Base-by-base conservation (phyloP, 2,329 filamentous ascomycete species). In the Hortaea werneckii region DNA sequence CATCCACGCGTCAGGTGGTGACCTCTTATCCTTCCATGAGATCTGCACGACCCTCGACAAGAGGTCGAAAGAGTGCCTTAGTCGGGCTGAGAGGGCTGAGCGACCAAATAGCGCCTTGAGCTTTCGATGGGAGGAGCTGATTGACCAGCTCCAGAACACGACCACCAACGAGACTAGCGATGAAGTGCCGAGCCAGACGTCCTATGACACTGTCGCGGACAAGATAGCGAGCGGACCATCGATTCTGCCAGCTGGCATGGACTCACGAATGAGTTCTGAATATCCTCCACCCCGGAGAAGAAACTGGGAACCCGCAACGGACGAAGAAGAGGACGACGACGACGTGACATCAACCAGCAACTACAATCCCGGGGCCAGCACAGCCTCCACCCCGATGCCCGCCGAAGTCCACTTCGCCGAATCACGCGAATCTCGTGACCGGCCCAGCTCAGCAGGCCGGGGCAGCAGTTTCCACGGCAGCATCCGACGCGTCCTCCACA, bases 81-180 rank as follows among this genome's bases (percentile, higher is more conserved):
- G 68, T 44, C 67, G 71, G 13, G 73, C 74, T 1, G 74, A 76
- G 54, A 66, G 72, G 20, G 73, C 73, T 1, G 73, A 76, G 55
- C 65, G 72, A 5, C 73, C 73, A 1, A 67, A 65, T 28, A 74
- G 70, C 28, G 66, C 64, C 5, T 57, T 72, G 6, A 71, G 67
- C 42, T 66, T 73, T 43, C 67, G 70, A 29, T 76, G 72, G 72
- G 73, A 76, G 51, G 73, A 75, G 46, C 61, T 76, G 9, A 71
- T 75, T 12, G 72, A 75, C 50, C 63, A 73, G 34, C 54, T 65
- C 29, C 57, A 63, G 29, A 58, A 51, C 35, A 53, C 50, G 29
- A 46, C 45, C 60, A 65, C 42, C 44, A 56, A 13, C 49, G 56
- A 45, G 52, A 63, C 47, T 59, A 60, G 29, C 37, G 52, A 53